Conservation (phyloP, 108 stramenopile genomes). For the Mediolabrus comicus region DNA sequence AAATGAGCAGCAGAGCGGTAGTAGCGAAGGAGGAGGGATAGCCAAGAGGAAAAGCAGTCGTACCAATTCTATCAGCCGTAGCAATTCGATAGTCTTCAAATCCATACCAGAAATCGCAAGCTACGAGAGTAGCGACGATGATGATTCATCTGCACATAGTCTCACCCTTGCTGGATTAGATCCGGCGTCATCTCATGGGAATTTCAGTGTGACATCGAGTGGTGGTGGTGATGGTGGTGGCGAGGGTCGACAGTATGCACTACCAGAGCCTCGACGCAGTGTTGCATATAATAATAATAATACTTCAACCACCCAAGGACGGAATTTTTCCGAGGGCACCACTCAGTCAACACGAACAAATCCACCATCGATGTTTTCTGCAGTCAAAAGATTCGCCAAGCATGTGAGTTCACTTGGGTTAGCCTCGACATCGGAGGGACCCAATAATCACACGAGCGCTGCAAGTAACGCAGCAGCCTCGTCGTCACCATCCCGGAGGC, state of each 20-base stretch:
- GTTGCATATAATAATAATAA: background rate
- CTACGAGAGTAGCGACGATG: background rate
- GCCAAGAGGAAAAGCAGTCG: background rate
- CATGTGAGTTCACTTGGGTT: background rate
- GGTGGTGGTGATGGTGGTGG: too few relatives aligned
- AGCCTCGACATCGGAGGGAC: background rate
- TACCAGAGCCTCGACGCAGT: background rate
- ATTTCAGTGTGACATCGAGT: too few relatives aligned
- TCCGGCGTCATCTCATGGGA: too few relatives aligned
- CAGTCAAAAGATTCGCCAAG: background rate
- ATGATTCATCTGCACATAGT: background rate
- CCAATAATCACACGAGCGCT: too few relatives aligned
- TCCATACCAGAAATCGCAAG: background rate
- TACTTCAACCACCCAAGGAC: background rate
- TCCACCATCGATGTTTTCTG: background rate
- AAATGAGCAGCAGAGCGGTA: too few relatives aligned
- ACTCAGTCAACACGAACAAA: background rate
- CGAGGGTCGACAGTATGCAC: too few relatives aligned
- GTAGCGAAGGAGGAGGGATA: background rate
- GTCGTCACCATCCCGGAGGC: too few relatives aligned
- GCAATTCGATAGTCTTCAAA: background rate
- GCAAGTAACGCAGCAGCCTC: too few relatives aligned
- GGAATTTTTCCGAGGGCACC: background rate
- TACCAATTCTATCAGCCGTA: background rate
- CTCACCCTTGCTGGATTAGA: background rate